phyloP scores from a whole-genome alignment of 208 protist species.

The Tritrichomonas foetus region DNA sequence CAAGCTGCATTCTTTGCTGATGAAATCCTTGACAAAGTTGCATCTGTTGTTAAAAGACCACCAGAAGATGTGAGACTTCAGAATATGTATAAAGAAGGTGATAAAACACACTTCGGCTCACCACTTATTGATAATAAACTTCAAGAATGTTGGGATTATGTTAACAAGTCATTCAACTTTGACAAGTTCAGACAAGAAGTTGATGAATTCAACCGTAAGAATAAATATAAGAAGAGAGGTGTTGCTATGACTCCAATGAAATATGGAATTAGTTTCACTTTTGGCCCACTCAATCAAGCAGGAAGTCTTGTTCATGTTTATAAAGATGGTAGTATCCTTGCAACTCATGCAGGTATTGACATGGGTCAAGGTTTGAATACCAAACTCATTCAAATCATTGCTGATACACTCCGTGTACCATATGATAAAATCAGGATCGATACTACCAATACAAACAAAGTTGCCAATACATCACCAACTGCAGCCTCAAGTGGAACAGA shows the following conservation, averaged over 20 bases:
- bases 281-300: slow-evolving; percentile 66
- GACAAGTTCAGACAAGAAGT: slow-evolving; percentile 39
- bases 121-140: neutral
- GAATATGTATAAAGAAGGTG: slow-evolving; percentile 40
- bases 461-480: slow-evolving; percentile 41
- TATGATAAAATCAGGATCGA: neutral
- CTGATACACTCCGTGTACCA: slow-evolving; percentile 51
- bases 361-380: slow-evolving; percentile 61
- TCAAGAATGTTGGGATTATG: neutral
- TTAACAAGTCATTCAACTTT: neutral
- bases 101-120: neutral
- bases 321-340: slow-evolving; percentile 57
- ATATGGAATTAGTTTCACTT: slow-evolving; percentile 71
- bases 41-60: slow-evolving; percentile 41
- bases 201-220: slow-evolving; percentile 67
- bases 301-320: slow-evolving; percentile 61
- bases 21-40: slow-evolving; percentile 62
- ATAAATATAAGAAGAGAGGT: slow-evolving; percentile 71
- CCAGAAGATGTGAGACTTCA: slow-evolving; percentile 41
- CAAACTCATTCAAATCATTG: slow-evolving; percentile 53
- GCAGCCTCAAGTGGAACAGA: slow-evolving; percentile 14
- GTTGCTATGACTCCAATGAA: slow-evolving; percentile 68
- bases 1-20: slow-evolving; percentile 65
- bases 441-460: neutral
- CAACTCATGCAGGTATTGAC: slow-evolving; percentile 57